These are phyloP conservation scores for Ogataea naganishii DNA, from an alignment of 805 yeast species.

Conservation along the genomic window DNA sequence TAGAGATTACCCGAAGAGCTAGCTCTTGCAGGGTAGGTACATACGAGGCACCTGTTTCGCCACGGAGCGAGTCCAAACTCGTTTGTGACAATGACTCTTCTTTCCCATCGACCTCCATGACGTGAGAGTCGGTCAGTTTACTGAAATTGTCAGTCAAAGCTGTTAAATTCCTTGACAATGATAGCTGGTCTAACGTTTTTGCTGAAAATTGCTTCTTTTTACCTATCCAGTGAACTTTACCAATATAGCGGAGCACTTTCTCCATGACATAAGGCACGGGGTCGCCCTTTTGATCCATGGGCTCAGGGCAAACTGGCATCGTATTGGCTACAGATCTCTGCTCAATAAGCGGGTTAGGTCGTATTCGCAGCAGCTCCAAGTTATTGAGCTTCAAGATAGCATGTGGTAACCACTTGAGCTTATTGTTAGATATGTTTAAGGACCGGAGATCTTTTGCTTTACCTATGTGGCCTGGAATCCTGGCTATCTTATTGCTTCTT, in stretches of 20 bases:
- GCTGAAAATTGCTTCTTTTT: conserved; percentile 14
- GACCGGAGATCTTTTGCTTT: conserved; percentile 35
- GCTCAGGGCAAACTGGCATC: too few relatives aligned
- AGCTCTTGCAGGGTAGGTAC: conserved; percentile 40
- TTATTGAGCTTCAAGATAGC: conserved; percentile 38
- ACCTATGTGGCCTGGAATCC: conserved; percentile 39
- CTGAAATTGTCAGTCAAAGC: conserved; percentile 9
- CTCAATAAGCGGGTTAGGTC: conserved; percentile 42
- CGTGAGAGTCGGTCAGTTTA: conserved; percentile 17
- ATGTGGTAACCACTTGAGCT: conserved; percentile 41
- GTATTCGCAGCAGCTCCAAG: conserved; percentile 37
- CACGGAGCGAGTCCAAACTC: conserved; percentile 9
- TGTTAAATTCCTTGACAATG: conserved; percentile 20
- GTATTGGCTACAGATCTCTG: conserved; percentile 10
- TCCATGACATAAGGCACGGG: too few relatives aligned
- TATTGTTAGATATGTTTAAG: conserved; percentile 42
- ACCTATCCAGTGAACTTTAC: conserved; percentile 21
- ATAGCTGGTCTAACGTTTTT: conserved; percentile 13
- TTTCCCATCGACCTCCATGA: conserved; percentile 9
- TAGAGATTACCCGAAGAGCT: conserved; percentile 38
- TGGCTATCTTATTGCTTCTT: conserved; percentile 39
- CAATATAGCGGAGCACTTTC: conserved; percentile 14
- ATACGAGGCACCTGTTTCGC: conserved; percentile 12
- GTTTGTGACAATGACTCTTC: conserved; percentile 9
- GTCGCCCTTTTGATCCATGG: too few relatives aligned